phyloP scores from a whole-genome alignment of 2,329 filamentous ascomycete species.

The Neonectria sp. region DNA sequence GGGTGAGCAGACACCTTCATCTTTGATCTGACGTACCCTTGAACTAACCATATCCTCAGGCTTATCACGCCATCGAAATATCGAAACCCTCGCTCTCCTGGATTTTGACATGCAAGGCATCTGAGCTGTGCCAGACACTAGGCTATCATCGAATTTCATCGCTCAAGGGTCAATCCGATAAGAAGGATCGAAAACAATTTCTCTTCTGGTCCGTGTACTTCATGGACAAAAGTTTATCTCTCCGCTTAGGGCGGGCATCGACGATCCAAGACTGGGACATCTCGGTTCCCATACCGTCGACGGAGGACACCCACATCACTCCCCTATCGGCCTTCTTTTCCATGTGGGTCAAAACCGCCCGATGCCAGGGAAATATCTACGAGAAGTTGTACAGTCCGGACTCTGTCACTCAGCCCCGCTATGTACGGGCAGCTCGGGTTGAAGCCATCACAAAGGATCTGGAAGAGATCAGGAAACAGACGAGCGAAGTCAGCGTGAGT shows the following conservation, averaged over 20 bases:
- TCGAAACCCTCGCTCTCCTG: conserved; percentile 52
- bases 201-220: conserved; percentile 73
- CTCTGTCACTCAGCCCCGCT: conserved; percentile 53
- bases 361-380: conserved; percentile 70
- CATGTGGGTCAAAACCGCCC: conserved; percentile 66
- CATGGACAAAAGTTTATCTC: conserved; percentile 68
- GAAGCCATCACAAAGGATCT: conserved; percentile 50
- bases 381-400: conserved; percentile 66
- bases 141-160: conserved; percentile 49
- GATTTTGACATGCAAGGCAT: conserved; percentile 51
- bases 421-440: conserved; percentile 53
- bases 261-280: conserved; percentile 72
- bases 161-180: conserved; percentile 40
- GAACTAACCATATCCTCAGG: conserved; percentile 36
- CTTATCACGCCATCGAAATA: conserved; percentile 52
- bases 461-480: conserved; percentile 45
- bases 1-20: conserved; percentile 27
- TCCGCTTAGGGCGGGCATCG: conserved; percentile 68
- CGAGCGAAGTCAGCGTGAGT: conserved; percentile 38
- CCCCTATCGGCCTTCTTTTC: conserved; percentile 55
- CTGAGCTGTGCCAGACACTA: conserved; percentile 50
- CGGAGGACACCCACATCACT: conserved; percentile 46
- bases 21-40: fast-evolving
- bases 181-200: conserved; percentile 45
- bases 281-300: conserved; percentile 55